These are phyloP conservation scores for Ophiostoma pallidulum DNA, from an alignment of 2,329 filamentous ascomycete genomes.

Conservation along the genomic window DNA sequence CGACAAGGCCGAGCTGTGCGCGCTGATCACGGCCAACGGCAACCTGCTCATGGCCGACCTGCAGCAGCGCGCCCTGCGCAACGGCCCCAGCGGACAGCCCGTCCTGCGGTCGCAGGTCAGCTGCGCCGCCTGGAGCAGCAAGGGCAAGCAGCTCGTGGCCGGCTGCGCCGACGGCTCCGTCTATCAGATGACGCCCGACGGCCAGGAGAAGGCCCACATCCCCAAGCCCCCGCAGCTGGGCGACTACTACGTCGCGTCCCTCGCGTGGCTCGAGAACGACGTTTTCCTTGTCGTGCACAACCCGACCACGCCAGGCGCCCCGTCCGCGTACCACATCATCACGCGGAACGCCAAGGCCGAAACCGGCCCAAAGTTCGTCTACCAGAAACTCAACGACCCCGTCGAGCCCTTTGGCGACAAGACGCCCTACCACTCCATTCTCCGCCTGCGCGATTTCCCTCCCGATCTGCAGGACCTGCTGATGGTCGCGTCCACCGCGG, in stretches of 20 bases:
- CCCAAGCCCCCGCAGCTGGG: constrained; percentile 62
- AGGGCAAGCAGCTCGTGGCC: constrained; percentile 85
- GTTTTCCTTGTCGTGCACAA: constrained; percentile 76
- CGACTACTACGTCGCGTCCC: constrained; percentile 64
- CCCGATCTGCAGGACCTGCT: constrained; percentile 74
- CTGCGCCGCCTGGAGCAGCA: constrained; percentile 83
- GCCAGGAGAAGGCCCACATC: constrained; percentile 66
- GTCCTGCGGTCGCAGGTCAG: constrained; percentile 66
- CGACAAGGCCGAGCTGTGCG: constrained; percentile 65
- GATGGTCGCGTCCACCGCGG: constrained; percentile 71
- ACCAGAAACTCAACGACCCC: constrained; percentile 66
- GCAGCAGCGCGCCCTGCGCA: constrained; percentile 50
- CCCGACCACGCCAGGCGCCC: constrained; percentile 47
- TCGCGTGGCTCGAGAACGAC: constrained; percentile 83
- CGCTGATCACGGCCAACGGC: constrained; percentile 69
- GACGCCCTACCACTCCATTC: constrained; percentile 65
- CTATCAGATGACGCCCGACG: constrained; percentile 75
- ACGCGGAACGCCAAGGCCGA: constrained; percentile 49
- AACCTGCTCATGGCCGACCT: constrained; percentile 79
- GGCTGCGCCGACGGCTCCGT: constrained; percentile 73
- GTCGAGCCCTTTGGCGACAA: constrained; percentile 61
- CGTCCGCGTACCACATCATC: constrained; percentile 71
- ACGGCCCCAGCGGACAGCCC: constrained; percentile 48
- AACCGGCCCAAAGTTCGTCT: constrained; percentile 49
- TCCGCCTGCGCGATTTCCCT: constrained; percentile 69